Evolutionary conservation across 2,329 filamentous ascomycete genomes (phyloP), one percentile per base, ranked within the genome.

Genomic region (Curvularia spicifera): DNA sequence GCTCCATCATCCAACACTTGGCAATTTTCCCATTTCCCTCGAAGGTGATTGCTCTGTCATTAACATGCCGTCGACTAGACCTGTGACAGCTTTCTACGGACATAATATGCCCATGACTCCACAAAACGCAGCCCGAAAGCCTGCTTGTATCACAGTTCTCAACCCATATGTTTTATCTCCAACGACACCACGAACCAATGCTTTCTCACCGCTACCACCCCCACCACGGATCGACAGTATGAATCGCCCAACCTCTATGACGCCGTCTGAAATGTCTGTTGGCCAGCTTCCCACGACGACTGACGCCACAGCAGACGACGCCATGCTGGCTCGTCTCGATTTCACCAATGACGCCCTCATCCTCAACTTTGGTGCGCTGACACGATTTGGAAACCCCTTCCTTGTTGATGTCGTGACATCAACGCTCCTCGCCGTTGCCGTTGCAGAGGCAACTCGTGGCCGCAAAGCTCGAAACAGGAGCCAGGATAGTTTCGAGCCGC

Each of bases 1-100:
- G 26, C 71, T 83, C 1, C 75, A 78, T 22, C 81, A 83, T 60
- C 79, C 81, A 5, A 73, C 72, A 0, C 71, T 82, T 3, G 80
- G 81, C 1, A 70, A 67, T 1, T 78, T 81, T 43, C 69, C 76
- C 5, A 76, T 83, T 48, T 74, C 77, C 5, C 70, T 81, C 37
- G 69, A 80, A 67, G 75, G 79, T 45, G 64, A 75, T 61, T 81
- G 65, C 68, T 79, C 68, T 57, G 74, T 69, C 61, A 78, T 66
- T 65, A 76, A 76, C 59, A 69, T 63, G 28, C 72, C 74, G 0
- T 76, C 74, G 1, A 74, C 74, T 1, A 73, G 76, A 4, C 77
- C 78, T 7, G 69, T 76, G 2, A 75, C 76, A 2, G 73, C 76
- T 0, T 78, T 79, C 18, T 77, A 76, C 62, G 72, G 71, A 6